Evolutionary conservation across 2,329 filamentous ascomycete genomes (phyloP), one percentile per base, ranked within the genome.

Genomic region (Colletotrichum simmondsii): DNA sequence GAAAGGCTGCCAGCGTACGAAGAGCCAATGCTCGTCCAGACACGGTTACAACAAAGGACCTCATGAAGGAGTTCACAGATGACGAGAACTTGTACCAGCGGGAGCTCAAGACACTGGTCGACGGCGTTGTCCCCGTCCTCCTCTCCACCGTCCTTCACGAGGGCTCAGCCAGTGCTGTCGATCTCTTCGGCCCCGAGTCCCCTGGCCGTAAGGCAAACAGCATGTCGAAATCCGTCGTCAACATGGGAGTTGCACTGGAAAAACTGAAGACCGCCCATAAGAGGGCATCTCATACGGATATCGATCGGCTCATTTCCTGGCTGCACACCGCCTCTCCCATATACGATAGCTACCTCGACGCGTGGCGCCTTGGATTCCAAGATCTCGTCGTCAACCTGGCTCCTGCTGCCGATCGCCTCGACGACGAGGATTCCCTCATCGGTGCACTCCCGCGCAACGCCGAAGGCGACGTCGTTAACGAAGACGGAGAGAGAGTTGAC

Each of bases 321-420:
- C 93, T 95, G 2, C 90, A 95, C 68, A 91, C 90, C 24, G 92
- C 94, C 0, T 90, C 94, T 58, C 91, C 92, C 68, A 89, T 96
- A 11, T 99, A 99, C 80, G 88, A 91, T 73, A 92, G 94, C 78
- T 99, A 98, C 80, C 87, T 98, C 37, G 91, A 91, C 78, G 92
- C 93, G 8, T 99, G 97, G 97, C 90, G 95, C 35, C 88, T 98
- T 60, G 97, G 97, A 0, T 99, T 98, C 81, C 94, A 98, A 78
- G 95, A 97, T 80, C 91, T 99, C 24, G 92, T 98, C 62, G 94
- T 99, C 77, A 98, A 98, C 79, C 90, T 98, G 42, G 95, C 95
- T 1, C 94, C 95, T 8, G 90, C 91, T 5, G 83, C 84, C 2
- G 84, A 83, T 19, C 78, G 77, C 1, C 78, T 81, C 2, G 90